phyloP scores from a whole-genome alignment of 1,284 basidiomycete genomes.

The Stygiomarasmius scandens region DNA sequence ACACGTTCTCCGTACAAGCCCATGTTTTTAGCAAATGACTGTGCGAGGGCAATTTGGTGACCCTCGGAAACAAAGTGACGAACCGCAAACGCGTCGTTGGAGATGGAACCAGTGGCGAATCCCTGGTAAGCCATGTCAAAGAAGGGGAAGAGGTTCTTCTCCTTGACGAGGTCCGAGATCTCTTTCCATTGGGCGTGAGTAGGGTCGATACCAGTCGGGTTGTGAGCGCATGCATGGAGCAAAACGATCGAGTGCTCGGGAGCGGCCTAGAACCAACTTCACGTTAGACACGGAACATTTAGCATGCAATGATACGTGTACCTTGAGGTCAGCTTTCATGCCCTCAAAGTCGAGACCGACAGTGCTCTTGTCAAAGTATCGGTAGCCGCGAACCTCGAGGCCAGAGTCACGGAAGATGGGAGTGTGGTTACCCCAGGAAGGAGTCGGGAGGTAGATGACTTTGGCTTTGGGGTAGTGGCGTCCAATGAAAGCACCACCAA shows the following conservation, averaged over 20 bases:
- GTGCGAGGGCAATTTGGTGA: constrained; percentile 84
- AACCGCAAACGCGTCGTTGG: constrained; percentile 92
- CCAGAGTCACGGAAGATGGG: constrained; percentile 89
- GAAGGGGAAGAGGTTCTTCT: constrained; percentile 89
- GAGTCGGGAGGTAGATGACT: constrained; percentile 90
- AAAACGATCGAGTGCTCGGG: constrained; percentile 83
- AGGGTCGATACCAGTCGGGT: constrained; percentile 97
- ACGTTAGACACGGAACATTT: neutral
- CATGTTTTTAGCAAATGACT: constrained; percentile 99
- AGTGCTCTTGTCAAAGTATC: constrained; percentile 94
- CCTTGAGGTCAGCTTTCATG: constrained; percentile 85
- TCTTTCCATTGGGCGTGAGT: constrained; percentile 93
- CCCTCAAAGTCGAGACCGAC: constrained; percentile 94
- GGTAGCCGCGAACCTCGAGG: constrained; percentile 89
- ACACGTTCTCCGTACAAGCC: constrained; percentile 97
- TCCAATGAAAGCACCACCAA: constrained; percentile 92
- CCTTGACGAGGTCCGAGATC: constrained; percentile 86
- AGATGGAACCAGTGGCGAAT: constrained; percentile 88
- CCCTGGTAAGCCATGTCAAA: constrained; percentile 99
- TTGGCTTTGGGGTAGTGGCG: constrained; percentile 90
- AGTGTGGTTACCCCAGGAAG: constrained; percentile 98
- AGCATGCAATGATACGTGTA: constrained; percentile 35
- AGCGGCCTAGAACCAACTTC: constrained; percentile 65
- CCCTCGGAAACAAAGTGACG: constrained; percentile 92
- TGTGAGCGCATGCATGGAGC: constrained; percentile 94